These are phyloP conservation scores for Ceriops tagal DNA, from an alignment of 345 rosid genomes.

Conservation along the genomic window DNA sequence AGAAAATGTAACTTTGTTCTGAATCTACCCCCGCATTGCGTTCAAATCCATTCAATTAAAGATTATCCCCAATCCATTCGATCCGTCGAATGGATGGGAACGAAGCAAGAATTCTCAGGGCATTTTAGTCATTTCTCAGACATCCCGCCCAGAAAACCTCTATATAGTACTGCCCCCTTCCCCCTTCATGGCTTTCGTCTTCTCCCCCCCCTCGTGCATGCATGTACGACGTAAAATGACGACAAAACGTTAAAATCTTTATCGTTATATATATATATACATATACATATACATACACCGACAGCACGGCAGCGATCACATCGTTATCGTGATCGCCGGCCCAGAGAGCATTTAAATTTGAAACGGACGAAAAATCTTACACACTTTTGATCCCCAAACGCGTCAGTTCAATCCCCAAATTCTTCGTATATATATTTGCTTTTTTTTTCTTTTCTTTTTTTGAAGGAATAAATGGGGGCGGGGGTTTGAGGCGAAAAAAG, in stretches of 20 bases:
- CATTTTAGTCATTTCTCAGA: conserved; percentile 17
- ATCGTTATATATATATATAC: too few relatives aligned
- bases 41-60: not conserved
- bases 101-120: conserved; percentile 10
- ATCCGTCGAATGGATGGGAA: too few relatives aligned
- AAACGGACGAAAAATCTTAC: not conserved
- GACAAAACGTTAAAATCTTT: not conserved
- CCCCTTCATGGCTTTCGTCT: not conserved
- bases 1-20: not conserved
- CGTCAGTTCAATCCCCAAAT: too few relatives aligned
- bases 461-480: too few relatives aligned
- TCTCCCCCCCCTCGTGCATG: conserved; percentile 1
- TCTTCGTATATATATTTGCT: too few relatives aligned
- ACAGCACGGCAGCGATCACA: too few relatives aligned
- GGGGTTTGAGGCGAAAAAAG: too few relatives aligned
- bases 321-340: not conserved
- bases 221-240: not conserved
- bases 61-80: not conserved
- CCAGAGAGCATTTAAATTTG: too few relatives aligned
- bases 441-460: too few relatives aligned
- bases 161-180: too few relatives aligned
- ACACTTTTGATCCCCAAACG: not conserved
- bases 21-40: not conserved
- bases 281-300: not conserved
- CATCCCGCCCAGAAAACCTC: not conserved